Conservation (phyloP, 169 alveolate genomes). For the Eimeria sp. region DNA sequence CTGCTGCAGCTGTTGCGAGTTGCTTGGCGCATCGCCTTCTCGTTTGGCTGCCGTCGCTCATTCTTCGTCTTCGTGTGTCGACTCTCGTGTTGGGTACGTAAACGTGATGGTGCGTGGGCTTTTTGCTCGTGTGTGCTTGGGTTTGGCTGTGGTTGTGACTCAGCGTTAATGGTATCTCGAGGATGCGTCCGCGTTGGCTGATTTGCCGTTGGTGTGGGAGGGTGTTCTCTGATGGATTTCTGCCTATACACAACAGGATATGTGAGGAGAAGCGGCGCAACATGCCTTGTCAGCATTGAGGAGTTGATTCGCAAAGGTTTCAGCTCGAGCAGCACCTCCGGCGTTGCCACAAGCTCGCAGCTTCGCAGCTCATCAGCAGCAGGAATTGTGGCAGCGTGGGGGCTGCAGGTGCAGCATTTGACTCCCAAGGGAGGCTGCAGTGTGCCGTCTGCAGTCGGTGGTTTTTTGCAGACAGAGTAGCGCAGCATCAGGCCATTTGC, state of each 20-base stretch:
- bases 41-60: neutral
- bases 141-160: too few species aligned
- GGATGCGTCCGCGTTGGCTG: slow-evolving; percentile 67
- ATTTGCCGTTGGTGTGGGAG: slow-evolving; percentile 78
- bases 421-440: slow-evolving; percentile 68
- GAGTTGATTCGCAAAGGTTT: slow-evolving; percentile 30
- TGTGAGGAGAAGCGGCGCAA: slow-evolving; percentile 59
- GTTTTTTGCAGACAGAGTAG: slow-evolving; percentile 74
- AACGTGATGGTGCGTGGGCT: neutral
- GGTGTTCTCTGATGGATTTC: slow-evolving; percentile 44
- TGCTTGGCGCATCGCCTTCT: too few species aligned
- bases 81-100: neutral
- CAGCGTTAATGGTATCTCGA: neutral
- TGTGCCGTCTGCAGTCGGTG: slow-evolving; percentile 76
- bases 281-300: slow-evolving; percentile 66
- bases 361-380: neutral
- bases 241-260: slow-evolving; percentile 70
- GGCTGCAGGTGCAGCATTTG: slow-evolving; percentile 24
- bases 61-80: neutral
- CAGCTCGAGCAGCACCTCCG: slow-evolving; percentile 68
- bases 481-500: slow-evolving; percentile 72
- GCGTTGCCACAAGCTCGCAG: slow-evolving; percentile 20
- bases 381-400: neutral
- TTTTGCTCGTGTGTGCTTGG: neutral
- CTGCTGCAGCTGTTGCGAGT: too few species aligned